phyloP scores from a whole-genome alignment of 2,329 filamentous ascomycete genomes.

The Tolypocladium sp. region DNA sequence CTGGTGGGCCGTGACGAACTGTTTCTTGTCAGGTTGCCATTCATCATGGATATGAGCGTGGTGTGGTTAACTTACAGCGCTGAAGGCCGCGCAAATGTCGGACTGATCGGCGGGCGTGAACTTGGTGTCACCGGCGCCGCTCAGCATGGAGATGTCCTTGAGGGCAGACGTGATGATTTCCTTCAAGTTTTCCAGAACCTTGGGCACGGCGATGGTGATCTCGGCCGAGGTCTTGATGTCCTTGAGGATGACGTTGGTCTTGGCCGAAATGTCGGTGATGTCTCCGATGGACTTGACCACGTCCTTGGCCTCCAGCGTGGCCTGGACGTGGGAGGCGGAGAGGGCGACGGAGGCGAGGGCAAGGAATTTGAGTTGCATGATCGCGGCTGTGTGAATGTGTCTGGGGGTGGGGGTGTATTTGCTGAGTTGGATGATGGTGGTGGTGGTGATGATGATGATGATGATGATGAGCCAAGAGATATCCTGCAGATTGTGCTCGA shows the following conservation, averaged over 20 bases:
- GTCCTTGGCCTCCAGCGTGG: slow-evolving; percentile 2
- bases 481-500: background rate
- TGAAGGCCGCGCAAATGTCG: background rate
- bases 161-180: background rate
- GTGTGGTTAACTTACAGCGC: background rate
- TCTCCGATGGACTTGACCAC: slow-evolving; percentile 5
- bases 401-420: background rate
- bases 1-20: slow-evolving; percentile 9
- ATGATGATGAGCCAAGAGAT: background rate
- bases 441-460: background rate
- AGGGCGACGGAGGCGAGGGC: slow-evolving; percentile 9
- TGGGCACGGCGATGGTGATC: background rate
- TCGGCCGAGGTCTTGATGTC: background rate
- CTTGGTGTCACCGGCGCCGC: background rate
- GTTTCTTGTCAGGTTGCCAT: background rate
- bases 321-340: slow-evolving; percentile 5
- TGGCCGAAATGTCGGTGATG: slow-evolving; percentile 5
- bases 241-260: slow-evolving; percentile 3
- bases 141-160: background rate
- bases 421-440: no score
- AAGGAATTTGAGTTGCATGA: slow-evolving; percentile 11
- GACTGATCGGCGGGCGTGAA: background rate
- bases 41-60: no score
- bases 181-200: background rate
- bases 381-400: background rate